phyloP scores from a whole-genome alignment of 495 filamentous ascomycete species.

The Penicillium coffeae region DNA sequence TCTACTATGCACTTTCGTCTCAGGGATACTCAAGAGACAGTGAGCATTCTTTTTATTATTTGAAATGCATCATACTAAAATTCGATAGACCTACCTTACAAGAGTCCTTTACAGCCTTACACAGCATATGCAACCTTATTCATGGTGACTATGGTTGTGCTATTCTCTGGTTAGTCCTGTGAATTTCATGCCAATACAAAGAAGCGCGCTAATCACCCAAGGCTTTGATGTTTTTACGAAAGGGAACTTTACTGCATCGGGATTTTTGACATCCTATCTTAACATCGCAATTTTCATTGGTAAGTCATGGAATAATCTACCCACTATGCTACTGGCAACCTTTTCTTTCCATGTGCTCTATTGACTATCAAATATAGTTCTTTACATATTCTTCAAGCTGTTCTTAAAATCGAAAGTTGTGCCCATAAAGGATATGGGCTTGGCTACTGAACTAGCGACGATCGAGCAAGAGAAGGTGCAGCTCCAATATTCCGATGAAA shows the following conservation, averaged over 20 bases:
- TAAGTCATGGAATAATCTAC: too few relatives aligned
- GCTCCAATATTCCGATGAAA: neutral
- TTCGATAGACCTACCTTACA: constrained; percentile 5
- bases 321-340: too few relatives aligned
- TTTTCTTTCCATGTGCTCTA: too few relatives aligned
- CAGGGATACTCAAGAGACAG: constrained; percentile 33
- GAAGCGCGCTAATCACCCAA: neutral
- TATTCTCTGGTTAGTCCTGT: constrained; percentile 3
- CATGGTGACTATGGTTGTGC: constrained; percentile 6
- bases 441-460: constrained; percentile 1
- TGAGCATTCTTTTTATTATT: neutral
- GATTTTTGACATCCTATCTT: constrained; percentile 9
- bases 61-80: constrained; percentile 1
- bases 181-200: neutral
- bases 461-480: constrained; percentile 3
- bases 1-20: constrained; percentile 41
- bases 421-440: constrained; percentile 3
- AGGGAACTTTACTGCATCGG: constrained; percentile 1
- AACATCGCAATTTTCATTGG: constrained; percentile 9
- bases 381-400: constrained; percentile 9
- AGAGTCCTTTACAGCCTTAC: constrained; percentile 6
- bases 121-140: constrained; percentile 1
- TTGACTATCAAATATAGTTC: too few relatives aligned
- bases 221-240: constrained; percentile 8
- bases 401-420: constrained; percentile 8